Evolutionary conservation across 2,329 filamentous ascomycete genomes (phyloP).

Genomic region (Dactylellina sp.): DNA sequence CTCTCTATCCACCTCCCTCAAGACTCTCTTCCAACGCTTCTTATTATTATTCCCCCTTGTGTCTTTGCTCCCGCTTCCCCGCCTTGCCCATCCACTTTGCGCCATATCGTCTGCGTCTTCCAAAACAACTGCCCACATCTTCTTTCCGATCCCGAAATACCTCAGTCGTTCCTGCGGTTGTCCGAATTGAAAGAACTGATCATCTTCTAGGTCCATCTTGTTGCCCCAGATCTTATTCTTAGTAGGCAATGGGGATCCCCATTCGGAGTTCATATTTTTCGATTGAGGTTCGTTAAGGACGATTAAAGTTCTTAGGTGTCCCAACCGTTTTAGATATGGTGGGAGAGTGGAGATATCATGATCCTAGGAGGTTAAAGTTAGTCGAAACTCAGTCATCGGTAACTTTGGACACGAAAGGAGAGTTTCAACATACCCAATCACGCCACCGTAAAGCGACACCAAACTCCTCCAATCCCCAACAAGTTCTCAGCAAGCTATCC

Average conservation of each 20-base stretch:
- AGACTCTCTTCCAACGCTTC: conserved; percentile 8
- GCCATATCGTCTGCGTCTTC: conserved; percentile 16
- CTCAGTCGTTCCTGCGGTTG: conserved; percentile 45
- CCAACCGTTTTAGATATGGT: conserved; percentile 32
- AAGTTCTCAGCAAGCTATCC: conserved; percentile 27
- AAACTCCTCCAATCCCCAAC: conserved; percentile 44
- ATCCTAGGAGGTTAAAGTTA: conserved; percentile 18
- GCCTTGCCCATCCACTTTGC: not conserved
- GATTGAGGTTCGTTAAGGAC: conserved; percentile 50
- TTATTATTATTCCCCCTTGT: not conserved
- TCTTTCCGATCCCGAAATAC: conserved; percentile 44
- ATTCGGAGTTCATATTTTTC: conserved; percentile 54
- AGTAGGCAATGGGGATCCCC: conserved; percentile 40
- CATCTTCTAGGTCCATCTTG: conserved; percentile 31
- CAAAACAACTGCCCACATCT: conserved; percentile 47
- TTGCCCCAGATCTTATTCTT: conserved; percentile 50
- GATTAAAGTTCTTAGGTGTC: conserved; percentile 32
- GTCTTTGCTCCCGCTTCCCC: conserved; percentile 1
- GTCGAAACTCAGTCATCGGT: too few relatives aligned
- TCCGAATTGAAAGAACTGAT: conserved; percentile 41
- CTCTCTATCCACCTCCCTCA: conserved; percentile 52
- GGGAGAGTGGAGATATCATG: conserved; percentile 33
- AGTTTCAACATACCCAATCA: conserved; percentile 32
- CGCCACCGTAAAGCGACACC: conserved; percentile 44
- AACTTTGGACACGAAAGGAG: not conserved